These are phyloP conservation scores for Dendrobium officinale DNA, from an alignment of 106 monocot genomes.

Conservation along the genomic window DNA sequence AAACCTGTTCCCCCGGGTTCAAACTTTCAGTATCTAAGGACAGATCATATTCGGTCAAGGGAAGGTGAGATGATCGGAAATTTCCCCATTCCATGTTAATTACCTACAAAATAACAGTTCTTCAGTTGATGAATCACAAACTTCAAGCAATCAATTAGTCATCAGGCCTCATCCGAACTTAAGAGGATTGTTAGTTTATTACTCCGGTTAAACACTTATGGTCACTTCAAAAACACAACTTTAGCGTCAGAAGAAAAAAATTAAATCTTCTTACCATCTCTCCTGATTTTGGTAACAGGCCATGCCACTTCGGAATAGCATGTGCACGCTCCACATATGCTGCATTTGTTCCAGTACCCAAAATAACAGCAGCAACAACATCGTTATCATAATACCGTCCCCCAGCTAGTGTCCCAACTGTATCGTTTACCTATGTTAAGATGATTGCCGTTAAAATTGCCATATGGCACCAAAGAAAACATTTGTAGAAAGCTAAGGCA, in stretches of 20 bases:
- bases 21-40: constrained; percentile 79
- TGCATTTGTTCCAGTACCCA: constrained; percentile 98
- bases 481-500: background rate
- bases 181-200: background rate
- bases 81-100: constrained; percentile 99
- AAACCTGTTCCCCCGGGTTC: constrained; percentile 93
- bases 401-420: constrained; percentile 90
- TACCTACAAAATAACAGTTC: constrained; percentile 37
- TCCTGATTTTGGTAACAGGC: constrained; percentile 73
- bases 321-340: constrained; percentile 88
- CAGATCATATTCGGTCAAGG: constrained; percentile 69
- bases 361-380: constrained; percentile 85
- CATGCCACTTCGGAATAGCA: constrained; percentile 95
- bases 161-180: background rate
- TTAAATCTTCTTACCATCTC: constrained; percentile 62
- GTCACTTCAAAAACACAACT: background rate
- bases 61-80: constrained; percentile 81
- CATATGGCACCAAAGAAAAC: background rate
- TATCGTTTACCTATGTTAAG: constrained; percentile 76
- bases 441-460: background rate
- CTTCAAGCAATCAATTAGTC: background rate
- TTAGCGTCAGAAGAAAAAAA: background rate
- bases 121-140: background rate
- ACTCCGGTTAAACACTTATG: background rate
- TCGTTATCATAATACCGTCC: constrained; percentile 79